Evolutionary conservation across 805 yeast genomes (phyloP).

Genomic region (Pichia insulana): DNA sequence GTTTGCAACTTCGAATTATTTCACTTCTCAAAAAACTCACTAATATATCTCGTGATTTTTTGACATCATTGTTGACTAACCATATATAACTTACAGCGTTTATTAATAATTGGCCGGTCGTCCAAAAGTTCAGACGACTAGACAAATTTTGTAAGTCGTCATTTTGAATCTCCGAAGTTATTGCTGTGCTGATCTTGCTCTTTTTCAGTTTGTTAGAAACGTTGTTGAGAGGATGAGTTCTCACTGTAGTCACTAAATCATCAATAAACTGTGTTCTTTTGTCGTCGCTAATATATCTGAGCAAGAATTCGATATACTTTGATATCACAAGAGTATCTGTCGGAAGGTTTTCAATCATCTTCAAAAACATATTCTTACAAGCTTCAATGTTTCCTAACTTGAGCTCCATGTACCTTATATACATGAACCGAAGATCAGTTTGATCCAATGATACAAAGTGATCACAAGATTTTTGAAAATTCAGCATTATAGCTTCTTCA

Average conservation of each 20-base stretch:
- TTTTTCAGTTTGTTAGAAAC: slow-evolving; percentile 2
- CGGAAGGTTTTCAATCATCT: slow-evolving; percentile 10
- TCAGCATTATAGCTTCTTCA: slow-evolving; percentile 21
- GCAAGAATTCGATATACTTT: slow-evolving; percentile 8
- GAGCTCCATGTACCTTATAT: slow-evolving; percentile 20
- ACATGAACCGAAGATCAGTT: slow-evolving; percentile 23
- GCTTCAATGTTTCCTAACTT: slow-evolving; percentile 14
- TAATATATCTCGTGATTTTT: slow-evolving; percentile 21
- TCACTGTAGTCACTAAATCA: slow-evolving; percentile 13
- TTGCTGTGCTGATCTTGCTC: not conserved
- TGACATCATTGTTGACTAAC: slow-evolving; percentile 16
- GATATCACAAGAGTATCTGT: slow-evolving; percentile 9
- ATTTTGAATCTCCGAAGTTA: slow-evolving; percentile 2
- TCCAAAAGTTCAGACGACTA: slow-evolving; percentile 16
- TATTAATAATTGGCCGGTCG: slow-evolving; percentile 22
- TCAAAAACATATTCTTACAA: slow-evolving; percentile 16
- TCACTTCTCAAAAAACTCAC: slow-evolving; percentile 21
- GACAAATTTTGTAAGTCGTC: slow-evolving; percentile 14
- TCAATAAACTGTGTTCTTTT: slow-evolving; percentile 4
- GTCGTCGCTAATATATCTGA: slow-evolving; percentile 8
- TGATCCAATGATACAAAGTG: slow-evolving; percentile 26
- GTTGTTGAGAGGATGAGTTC: slow-evolving; percentile 1
- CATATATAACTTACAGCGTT: slow-evolving; percentile 22
- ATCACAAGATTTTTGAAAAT: slow-evolving; percentile 46
- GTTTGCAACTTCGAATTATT: slow-evolving; percentile 31